A percentile compares a stretch with the other conserved stretches of the same genome.
Conservation (phyloP, 768 basidiomycete genomes). For the Cystofilobasidium capitatum region DNA sequence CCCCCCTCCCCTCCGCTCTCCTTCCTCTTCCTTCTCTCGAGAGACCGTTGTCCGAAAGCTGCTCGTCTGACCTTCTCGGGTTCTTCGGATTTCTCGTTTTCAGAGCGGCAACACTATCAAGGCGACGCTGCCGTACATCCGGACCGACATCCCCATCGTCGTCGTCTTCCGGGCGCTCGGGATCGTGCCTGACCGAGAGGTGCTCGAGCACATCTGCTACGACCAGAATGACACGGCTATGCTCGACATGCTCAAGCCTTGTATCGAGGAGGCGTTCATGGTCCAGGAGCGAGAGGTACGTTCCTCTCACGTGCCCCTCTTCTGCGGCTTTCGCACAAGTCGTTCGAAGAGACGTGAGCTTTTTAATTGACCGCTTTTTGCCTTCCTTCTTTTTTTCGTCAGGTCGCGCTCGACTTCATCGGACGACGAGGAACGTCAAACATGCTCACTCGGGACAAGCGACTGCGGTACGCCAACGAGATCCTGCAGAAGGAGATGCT, state of each 20-base stretch:
- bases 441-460: conserved; percentile 79
- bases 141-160: conserved; percentile 96
- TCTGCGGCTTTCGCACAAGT: background rate
- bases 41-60: too few species aligned
- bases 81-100: background rate
- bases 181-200: conserved; percentile 93
- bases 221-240: conserved; percentile 92
- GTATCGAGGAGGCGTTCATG: conserved; percentile 95
- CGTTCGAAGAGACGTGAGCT: too few species aligned
- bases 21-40: background rate
- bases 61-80: background rate
- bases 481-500: conserved; percentile 98
- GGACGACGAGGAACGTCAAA: conserved; percentile 95
- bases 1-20: too few species aligned
- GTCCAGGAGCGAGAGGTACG: conserved; percentile 88
- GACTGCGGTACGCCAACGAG: conserved; percentile 92
- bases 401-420: conserved; percentile 86
- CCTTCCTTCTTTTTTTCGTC: background rate
- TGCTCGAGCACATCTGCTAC: conserved; percentile 96
- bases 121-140: conserved; percentile 95
- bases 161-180: conserved; percentile 97
- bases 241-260: conserved; percentile 96
- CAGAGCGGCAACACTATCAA: conserved; percentile 88
- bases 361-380: background rate
- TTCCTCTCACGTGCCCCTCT: background rate